Base-by-base conservation (phyloP, 1,284 basidiomycete species). In the Ceratorhiza oryzae-sativae region DNA sequence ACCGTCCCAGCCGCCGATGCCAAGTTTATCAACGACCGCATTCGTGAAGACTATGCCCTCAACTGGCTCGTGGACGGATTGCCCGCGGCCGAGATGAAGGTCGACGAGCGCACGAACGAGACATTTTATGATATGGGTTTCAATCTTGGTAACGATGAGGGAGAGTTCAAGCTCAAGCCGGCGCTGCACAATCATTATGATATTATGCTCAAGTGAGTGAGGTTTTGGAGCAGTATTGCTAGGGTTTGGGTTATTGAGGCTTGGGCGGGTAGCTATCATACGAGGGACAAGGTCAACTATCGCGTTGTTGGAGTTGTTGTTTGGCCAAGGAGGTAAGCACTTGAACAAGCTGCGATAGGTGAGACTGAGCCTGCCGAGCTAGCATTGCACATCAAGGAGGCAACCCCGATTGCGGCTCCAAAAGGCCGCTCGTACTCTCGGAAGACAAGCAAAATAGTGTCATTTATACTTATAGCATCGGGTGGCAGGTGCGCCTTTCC, bases 31-130 rank as follows among this genome's bases (percentile, higher is more conserved):
- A 97, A 97, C 77, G 90, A 92, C 72, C 90, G 94, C 62, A 97
- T 98, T 79, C 85, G 86, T 56, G 94, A 98, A 79, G 92, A 95
- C 78, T 98, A 98, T 78, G 94, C 94, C 0, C 83, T 98, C 74
- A 98, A 98, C 79, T 97, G 95, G 90, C 89, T 98, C 71, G 85
- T 98, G 55, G 96, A 98, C 77, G 96, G 96, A 2, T 86, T 98
- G 42, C 97, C 97, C 3, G 94, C 93, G 8, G 94, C 94, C 4
- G 94, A 97, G 80, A 92, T 94, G 89, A 95, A 94, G 81, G 81
- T 85, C 56, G 94, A 97, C 79, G 79, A 84, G 65, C 86, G 89
- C 76, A 93, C 88, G 1, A 86, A 87, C 20, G 94, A 97, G 68
- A 80, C 90, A 23, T 97, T 97, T 81, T 94, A 93, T 78, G 94